phyloP scores from a whole-genome alignment of 805 yeast genomes.

The Metschnikowia bowlesiae region DNA sequence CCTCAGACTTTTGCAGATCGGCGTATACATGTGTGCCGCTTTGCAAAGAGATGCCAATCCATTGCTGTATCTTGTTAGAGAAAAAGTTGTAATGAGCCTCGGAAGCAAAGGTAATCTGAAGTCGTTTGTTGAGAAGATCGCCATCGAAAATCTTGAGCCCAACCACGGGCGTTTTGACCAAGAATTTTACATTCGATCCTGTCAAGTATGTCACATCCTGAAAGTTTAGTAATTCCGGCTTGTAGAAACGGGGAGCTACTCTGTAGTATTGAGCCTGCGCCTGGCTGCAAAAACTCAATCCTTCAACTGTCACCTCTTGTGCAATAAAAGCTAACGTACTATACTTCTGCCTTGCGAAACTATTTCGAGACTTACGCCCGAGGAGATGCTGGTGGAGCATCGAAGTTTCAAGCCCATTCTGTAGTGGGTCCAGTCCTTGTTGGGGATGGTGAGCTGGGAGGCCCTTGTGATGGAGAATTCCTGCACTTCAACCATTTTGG shows the following conservation, averaged over 20 bases:
- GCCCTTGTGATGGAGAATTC: constrained; percentile 18
- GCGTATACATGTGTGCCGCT: constrained; percentile 1
- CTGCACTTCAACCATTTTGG: constrained; percentile 11
- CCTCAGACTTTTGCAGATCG: constrained; percentile 7
- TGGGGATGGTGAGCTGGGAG: constrained; percentile 18
- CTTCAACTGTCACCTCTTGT: not conserved
- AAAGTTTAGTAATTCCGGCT: constrained; percentile 3
- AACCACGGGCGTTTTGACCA: constrained; percentile 15
- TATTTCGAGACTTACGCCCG: constrained; percentile 12
- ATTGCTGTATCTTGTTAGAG: constrained; percentile 12
- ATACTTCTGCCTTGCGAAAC: constrained; percentile 17
- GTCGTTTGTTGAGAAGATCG: constrained; percentile 14
- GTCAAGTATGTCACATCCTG: constrained; percentile 15
- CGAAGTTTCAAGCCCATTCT: constrained; percentile 19
- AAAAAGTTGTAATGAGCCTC: constrained; percentile 16
- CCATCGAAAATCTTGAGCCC: constrained; percentile 18
- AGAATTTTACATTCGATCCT: constrained; percentile 13
- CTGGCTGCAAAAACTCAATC: constrained; percentile 1
- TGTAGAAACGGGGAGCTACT: not conserved
- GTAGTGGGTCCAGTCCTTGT: constrained; percentile 19
- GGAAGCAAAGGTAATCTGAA: constrained; percentile 16
- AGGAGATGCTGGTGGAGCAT: constrained; percentile 8
- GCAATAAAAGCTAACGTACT: constrained; percentile 8
- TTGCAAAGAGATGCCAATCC: constrained; percentile 12
- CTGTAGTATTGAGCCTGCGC: not conserved